Conservation (phyloP, 1,284 basidiomycete genomes). For the Phellinidium pouzarii region DNA sequence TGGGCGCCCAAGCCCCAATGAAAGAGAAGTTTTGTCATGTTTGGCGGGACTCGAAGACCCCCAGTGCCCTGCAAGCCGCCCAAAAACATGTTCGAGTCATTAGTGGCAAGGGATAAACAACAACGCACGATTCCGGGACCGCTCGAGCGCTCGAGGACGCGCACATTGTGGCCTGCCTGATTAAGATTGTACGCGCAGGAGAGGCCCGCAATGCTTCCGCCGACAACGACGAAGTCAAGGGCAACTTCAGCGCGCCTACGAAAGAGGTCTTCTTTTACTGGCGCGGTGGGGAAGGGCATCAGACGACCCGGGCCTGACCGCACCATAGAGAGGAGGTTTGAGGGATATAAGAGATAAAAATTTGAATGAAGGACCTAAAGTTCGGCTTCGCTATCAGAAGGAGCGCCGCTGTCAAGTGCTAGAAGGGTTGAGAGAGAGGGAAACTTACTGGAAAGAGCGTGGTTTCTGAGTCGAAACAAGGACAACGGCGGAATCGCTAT, state of each 20-base stretch:
- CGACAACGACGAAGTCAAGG: slow-evolving; percentile 23
- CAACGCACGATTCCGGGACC: slow-evolving; percentile 30
- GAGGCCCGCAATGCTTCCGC: slow-evolving; percentile 33
- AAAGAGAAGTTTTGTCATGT: slow-evolving; percentile 24
- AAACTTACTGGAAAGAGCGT: neutral
- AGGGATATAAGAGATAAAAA: neutral
- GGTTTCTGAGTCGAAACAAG: neutral
- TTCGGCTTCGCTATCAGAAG: neutral
- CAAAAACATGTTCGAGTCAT: too few relatives aligned
- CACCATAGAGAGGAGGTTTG: neutral
- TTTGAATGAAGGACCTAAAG: neutral
- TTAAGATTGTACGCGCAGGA: slow-evolving; percentile 43
- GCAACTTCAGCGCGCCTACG: slow-evolving; percentile 6
- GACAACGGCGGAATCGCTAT: neutral
- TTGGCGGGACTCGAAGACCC: slow-evolving; percentile 28
- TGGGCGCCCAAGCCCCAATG: slow-evolving; percentile 23
- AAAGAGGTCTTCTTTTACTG: slow-evolving; percentile 3
- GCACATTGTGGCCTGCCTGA: slow-evolving; percentile 45
- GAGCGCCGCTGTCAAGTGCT: neutral
- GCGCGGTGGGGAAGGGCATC: slow-evolving; percentile 3
- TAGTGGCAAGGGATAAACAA: too few relatives aligned
- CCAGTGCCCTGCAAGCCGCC: slow-evolving; percentile 7
- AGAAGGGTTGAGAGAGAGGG: neutral
- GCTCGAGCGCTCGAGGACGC: slow-evolving; percentile 39
- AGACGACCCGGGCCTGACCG: neutral